These are phyloP conservation scores for Cymbopogon flexuosus DNA, from an alignment of 202 grass and related monocot genomes.

Conservation along the genomic window DNA sequence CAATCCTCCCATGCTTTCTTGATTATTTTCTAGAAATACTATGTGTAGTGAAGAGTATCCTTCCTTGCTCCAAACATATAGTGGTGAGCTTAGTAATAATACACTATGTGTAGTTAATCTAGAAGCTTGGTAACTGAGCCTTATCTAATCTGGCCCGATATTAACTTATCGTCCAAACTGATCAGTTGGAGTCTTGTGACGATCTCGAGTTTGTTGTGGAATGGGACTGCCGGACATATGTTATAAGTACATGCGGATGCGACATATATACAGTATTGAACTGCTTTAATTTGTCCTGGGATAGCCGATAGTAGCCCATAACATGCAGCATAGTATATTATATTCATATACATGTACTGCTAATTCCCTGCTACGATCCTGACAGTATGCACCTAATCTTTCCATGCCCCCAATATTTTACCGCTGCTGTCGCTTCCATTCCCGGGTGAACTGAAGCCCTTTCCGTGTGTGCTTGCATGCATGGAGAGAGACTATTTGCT, in stretches of 20 bases:
- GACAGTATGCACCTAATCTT: conserved; percentile 22
- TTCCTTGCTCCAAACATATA: neutral
- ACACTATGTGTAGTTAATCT: neutral
- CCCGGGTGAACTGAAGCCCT: neutral
- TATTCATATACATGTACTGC: neutral
- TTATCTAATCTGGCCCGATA: neutral
- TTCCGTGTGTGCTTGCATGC: neutral
- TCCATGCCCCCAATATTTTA: conserved; percentile 27
- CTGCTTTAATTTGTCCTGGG: neutral
- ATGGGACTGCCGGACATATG: neutral
- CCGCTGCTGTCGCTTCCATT: conserved; percentile 22
- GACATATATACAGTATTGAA: neutral
- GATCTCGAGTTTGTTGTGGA: neutral
- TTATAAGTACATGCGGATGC: neutral
- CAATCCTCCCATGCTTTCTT: neutral
- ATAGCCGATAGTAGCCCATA: neutral
- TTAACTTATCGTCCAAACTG: neutral
- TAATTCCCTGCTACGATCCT: conserved; percentile 34
- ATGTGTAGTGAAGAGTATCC: too few relatives aligned
- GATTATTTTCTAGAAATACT: neutral
- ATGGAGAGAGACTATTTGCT: neutral
- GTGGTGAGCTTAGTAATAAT: neutral
- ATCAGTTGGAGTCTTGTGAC: neutral
- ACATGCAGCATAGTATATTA: neutral
- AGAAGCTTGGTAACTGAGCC: neutral